Evolutionary conservation across 192 early-diverging fungal species (phyloP).

Genomic region (Chytriomyces confervae): DNA sequence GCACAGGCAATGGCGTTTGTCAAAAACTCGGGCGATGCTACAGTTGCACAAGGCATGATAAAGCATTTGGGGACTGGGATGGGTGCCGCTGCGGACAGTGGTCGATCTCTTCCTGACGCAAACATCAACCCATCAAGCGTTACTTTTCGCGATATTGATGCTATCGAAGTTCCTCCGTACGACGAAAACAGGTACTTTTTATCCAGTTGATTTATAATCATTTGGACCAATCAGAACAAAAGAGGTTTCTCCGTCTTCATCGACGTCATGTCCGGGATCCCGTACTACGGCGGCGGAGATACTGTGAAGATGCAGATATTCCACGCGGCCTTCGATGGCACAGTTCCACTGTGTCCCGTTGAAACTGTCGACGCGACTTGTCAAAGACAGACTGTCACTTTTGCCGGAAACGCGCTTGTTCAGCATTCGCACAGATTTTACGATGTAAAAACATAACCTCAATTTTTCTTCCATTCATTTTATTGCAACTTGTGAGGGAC

Average conservation of each 20-base stretch:
- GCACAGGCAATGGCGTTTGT: background rate
- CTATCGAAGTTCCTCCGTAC: slow-evolving; percentile 21
- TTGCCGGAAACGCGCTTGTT: slow-evolving; percentile 14
- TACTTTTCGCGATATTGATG: slow-evolving; percentile 19
- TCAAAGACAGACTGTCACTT: background rate
- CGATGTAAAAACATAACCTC: background rate
- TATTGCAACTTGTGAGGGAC: background rate
- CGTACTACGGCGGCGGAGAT: slow-evolving; percentile 17
- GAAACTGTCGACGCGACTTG: slow-evolving; percentile 23
- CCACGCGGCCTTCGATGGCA: slow-evolving; percentile 23
- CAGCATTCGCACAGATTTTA: slow-evolving; percentile 13
- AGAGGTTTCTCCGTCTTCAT: slow-evolving; percentile 25
- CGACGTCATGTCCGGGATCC: slow-evolving; percentile 13
- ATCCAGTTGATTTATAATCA: background rate
- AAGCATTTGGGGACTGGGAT: background rate
- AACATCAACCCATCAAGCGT: background rate
- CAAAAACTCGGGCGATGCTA: background rate
- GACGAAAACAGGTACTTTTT: slow-evolving; percentile 18
- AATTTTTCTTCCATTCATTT: background rate
- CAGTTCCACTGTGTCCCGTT: background rate
- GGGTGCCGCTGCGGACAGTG: background rate
- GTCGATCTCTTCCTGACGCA: background rate
- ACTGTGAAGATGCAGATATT: slow-evolving; percentile 1
- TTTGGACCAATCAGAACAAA: background rate
- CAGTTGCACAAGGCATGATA: background rate